These are phyloP conservation scores for Globisporangium barbulae DNA, from an alignment of 352 stramenopile species.

Conservation along the genomic window DNA sequence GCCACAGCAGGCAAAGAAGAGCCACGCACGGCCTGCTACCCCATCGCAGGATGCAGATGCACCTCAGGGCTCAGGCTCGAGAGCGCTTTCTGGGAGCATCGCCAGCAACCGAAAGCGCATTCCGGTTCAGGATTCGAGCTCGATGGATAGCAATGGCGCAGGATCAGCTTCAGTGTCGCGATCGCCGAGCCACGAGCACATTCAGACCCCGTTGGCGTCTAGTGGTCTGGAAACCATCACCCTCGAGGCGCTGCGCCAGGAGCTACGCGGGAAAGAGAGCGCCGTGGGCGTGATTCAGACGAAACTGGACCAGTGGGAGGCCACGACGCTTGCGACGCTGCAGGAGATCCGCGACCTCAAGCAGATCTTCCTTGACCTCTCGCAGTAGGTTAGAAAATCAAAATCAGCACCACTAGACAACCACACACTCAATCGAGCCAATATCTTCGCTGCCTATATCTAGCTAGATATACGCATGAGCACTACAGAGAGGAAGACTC, in stretches of 20 bases:
- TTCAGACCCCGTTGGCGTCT: constrained; percentile 44
- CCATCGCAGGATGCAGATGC: background rate
- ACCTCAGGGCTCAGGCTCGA: constrained; percentile 10
- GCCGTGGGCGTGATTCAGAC: constrained; percentile 47
- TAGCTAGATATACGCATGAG: background rate
- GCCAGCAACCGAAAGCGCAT: constrained; percentile 62
- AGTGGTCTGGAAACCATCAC: constrained; percentile 18
- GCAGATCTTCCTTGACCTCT: constrained; percentile 50
- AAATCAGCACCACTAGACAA: background rate
- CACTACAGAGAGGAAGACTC: background rate
- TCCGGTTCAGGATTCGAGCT: constrained; percentile 17
- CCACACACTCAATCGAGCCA: background rate
- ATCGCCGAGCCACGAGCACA: constrained; percentile 12
- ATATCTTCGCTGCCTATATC: background rate
- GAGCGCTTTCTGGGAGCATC: constrained; percentile 44
- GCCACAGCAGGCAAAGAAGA: constrained; percentile 9
- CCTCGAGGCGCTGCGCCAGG: constrained; percentile 23
- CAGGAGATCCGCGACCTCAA: constrained; percentile 78
- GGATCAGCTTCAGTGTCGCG: background rate
- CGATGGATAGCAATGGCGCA: background rate
- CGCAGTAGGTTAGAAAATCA: constrained; percentile 1
- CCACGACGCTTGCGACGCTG: constrained; percentile 53
- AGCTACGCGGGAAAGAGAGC: constrained; percentile 35
- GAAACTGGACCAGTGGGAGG: constrained; percentile 64
- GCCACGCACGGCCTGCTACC: background rate